phyloP scores from a whole-genome alignment of 1,139 yeast genomes.

The Candida glucosophila region DNA sequence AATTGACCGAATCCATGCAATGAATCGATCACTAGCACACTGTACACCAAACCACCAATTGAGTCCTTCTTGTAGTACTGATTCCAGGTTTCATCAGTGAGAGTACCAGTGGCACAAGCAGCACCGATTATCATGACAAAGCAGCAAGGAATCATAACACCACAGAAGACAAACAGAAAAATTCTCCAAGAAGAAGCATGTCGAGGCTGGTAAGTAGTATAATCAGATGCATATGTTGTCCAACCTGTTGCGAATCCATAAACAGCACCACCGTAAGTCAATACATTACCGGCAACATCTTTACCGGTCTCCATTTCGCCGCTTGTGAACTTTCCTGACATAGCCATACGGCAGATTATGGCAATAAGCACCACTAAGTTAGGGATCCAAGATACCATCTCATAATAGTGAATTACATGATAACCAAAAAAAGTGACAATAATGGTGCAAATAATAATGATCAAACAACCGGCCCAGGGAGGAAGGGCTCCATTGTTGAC shows the following conservation, averaged over 20 bases:
- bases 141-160: slow-evolving; percentile 18
- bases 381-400: slow-evolving; percentile 22
- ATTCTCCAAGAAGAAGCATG: slow-evolving; percentile 18
- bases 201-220: slow-evolving; percentile 20
- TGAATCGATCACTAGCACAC: slow-evolving; percentile 18
- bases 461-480: slow-evolving; percentile 26
- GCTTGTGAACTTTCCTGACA: slow-evolving; percentile 14
- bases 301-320: slow-evolving; percentile 29
- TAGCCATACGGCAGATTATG: slow-evolving; percentile 18
- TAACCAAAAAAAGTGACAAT: slow-evolving; percentile 21
- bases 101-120: slow-evolving; percentile 20
- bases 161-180: slow-evolving; percentile 17
- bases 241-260: slow-evolving; percentile 26
- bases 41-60: slow-evolving; percentile 22
- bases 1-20: slow-evolving; percentile 24
- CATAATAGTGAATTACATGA: slow-evolving; percentile 19
- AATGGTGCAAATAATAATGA: slow-evolving; percentile 19
- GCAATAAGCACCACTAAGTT: slow-evolving; percentile 18
- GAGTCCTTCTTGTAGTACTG: slow-evolving; percentile 13
- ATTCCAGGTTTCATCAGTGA: slow-evolving; percentile 11
- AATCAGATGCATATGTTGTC: slow-evolving; percentile 23
- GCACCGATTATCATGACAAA: slow-evolving; percentile 22
- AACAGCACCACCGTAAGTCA: slow-evolving; percentile 16
- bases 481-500: slow-evolving; percentile 16
- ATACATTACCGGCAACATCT: slow-evolving; percentile 26